These are phyloP conservation scores for Rosellinia necatrix DNA, from an alignment of 2,329 filamentous ascomycete species.

Conservation along the genomic window DNA sequence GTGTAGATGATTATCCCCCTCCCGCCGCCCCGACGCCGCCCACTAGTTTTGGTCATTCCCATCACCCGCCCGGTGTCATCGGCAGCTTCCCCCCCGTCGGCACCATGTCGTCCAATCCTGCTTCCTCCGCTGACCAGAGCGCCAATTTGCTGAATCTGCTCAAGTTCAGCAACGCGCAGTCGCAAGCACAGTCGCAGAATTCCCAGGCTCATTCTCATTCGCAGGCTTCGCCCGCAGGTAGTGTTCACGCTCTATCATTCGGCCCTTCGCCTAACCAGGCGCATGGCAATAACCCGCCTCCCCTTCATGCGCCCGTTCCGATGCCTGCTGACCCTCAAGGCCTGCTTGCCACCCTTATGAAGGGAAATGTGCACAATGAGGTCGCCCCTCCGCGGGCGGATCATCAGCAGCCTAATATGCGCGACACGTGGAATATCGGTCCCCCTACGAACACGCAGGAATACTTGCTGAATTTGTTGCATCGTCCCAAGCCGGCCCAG, in stretches of 20 bases:
- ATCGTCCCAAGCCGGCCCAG: constrained; percentile 72
- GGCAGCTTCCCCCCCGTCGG: constrained; percentile 55
- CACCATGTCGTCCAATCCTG: constrained; percentile 44
- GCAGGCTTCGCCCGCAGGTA: constrained; percentile 36
- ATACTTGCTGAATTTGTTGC: constrained; percentile 83
- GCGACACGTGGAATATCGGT: constrained; percentile 50
- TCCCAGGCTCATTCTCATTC: constrained; percentile 37
- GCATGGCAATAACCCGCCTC: constrained; percentile 41
- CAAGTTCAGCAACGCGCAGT: constrained; percentile 58
- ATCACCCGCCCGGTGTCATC: constrained; percentile 47
- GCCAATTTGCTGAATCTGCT: constrained; percentile 63
- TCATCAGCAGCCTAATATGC: constrained; percentile 34
- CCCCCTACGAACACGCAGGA: constrained; percentile 75
- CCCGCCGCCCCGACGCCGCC: constrained; percentile 54
- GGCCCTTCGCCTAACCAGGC: constrained; percentile 27
- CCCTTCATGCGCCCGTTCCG: constrained; percentile 62
- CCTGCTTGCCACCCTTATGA: constrained; percentile 64
- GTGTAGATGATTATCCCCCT: constrained; percentile 44
- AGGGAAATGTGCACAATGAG: constrained; percentile 58
- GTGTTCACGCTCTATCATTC: constrained; percentile 31
- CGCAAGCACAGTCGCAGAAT: constrained; percentile 38
- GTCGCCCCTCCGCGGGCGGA: constrained; percentile 43
- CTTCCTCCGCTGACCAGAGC: constrained; percentile 51
- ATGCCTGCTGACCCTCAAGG: constrained; percentile 60
- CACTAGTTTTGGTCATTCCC: constrained; percentile 45